Conservation (phyloP, 768 basidiomycete species). For the Galerina sulciceps region DNA sequence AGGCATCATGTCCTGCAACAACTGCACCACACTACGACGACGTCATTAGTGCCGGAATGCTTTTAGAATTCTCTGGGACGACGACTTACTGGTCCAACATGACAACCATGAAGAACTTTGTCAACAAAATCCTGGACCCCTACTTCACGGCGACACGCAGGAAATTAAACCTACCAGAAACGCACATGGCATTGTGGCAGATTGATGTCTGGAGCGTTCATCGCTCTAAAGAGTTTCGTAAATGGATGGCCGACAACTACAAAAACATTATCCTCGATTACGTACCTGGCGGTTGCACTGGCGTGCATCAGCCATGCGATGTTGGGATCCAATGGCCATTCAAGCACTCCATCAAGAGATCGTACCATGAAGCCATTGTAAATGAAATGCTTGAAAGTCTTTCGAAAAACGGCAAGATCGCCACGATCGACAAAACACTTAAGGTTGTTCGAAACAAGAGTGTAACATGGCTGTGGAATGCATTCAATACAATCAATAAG, state of each 20-base stretch:
- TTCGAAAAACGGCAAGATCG: too few relatives aligned
- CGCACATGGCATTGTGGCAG: constrained; percentile 20
- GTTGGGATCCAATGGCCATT: too few relatives aligned
- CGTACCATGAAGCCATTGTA: too few relatives aligned
- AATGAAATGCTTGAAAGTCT: too few relatives aligned
- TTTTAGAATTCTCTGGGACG: constrained; percentile 25
- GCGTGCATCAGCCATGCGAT: too few relatives aligned
- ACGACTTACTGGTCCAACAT: constrained; percentile 31
- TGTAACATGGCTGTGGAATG: constrained; percentile 38
- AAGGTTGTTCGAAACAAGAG: too few relatives aligned
- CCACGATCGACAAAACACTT: too few relatives aligned
- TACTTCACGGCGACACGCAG: constrained; percentile 17
- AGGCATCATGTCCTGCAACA: constrained; percentile 19
- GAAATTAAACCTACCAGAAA: constrained; percentile 16
- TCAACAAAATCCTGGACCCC: constrained; percentile 27
- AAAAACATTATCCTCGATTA: constrained; percentile 31
- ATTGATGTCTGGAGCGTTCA: constrained; percentile 44
- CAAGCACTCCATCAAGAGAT: too few relatives aligned
- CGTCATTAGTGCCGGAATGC: constrained; percentile 24
- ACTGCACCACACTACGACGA: constrained; percentile 22
- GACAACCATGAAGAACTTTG: constrained; percentile 23
- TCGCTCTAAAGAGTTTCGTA: constrained; percentile 36
- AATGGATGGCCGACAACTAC: constrained; percentile 33
- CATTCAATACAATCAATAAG: constrained; percentile 30
- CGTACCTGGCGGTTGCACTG: constrained; percentile 38